Conservation (phyloP, 495 filamentous ascomycete genomes). For the Penicillium nucicola region DNA sequence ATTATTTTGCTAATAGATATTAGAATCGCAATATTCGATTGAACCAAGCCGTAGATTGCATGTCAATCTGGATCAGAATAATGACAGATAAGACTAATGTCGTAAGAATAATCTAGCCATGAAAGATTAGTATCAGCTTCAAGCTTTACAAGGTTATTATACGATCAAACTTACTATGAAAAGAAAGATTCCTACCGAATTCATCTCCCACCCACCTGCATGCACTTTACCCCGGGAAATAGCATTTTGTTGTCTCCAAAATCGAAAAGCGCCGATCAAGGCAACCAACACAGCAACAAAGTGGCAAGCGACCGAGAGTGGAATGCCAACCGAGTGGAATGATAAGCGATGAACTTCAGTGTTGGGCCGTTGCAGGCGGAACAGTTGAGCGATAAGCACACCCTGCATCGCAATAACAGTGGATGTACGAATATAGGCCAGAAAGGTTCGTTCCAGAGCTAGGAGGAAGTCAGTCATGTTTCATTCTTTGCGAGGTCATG, state of each 20-base stretch:
- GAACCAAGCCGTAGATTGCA: not conserved
- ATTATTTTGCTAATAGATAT: not conserved
- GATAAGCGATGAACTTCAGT: constrained; percentile 36
- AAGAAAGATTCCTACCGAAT: constrained; percentile 47
- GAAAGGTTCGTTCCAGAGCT: constrained; percentile 80
- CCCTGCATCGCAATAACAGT: constrained; percentile 65
- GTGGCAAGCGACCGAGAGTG: constrained; percentile 59
- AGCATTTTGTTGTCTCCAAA: constrained; percentile 68
- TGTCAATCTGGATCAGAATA: constrained; percentile 27
- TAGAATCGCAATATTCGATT: constrained; percentile 4
- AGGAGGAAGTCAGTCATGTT: not conserved
- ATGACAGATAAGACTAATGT: constrained; percentile 30
- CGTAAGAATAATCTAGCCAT: constrained; percentile 20
- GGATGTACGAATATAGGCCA: constrained; percentile 74
- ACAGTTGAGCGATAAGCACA: constrained; percentile 65
- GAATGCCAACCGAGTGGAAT: constrained; percentile 63
- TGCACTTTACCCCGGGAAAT: constrained; percentile 62
- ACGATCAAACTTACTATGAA: constrained; percentile 43
- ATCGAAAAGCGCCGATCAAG: constrained; percentile 58
- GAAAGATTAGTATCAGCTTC: not conserved
- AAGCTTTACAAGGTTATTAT: too few species aligned
- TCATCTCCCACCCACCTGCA: constrained; percentile 68
- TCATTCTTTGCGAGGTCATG: too few species aligned
- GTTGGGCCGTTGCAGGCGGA: constrained; percentile 57
- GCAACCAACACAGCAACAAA: constrained; percentile 54